Conservation (phyloP, 441 rosid genomes). For the Cnidoscolus chayamansa region DNA sequence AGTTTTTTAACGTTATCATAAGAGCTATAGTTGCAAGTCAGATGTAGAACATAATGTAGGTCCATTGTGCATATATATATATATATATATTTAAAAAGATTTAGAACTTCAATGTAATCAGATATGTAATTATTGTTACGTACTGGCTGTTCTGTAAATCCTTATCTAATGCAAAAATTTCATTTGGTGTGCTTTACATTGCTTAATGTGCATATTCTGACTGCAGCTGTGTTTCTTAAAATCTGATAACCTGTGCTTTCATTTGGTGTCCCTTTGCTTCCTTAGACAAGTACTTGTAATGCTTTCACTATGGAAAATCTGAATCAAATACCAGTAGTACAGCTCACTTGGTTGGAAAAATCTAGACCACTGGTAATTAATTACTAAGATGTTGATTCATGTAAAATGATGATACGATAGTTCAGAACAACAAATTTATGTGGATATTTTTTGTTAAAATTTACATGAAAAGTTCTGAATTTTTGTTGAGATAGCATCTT, state of each 20-base stretch:
- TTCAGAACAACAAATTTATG: no score
- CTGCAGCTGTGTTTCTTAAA: neutral
- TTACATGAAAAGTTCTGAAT: no score
- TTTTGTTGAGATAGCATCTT: no score
- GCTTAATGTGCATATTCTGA: neutral
- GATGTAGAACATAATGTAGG: slow-evolving; percentile 24
- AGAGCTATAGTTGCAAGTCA: neutral
- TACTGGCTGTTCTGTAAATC: neutral
- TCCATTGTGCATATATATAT: neutral
- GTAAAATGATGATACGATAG: no score
- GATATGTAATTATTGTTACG: neutral
- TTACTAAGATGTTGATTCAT: no score
- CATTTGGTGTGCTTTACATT: neutral
- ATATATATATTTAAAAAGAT: neutral
- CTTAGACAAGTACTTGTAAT: neutral
- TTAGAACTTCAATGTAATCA: slow-evolving; percentile 7
- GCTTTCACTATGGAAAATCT: neutral
- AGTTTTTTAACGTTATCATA: neutral
- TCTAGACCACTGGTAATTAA: no score
- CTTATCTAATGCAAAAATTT: neutral
- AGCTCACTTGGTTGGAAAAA: no score
- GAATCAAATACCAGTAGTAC: neutral
- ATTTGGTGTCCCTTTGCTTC: neutral
- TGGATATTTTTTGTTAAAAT: no score
- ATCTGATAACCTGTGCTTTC: neutral